A percentile compares a stretch with the other conserved stretches of the same genome.
These are phyloP conservation scores for Hyphopichia buzzinii DNA, from an alignment of 1,139 yeast genomes.

Conservation along the genomic window DNA sequence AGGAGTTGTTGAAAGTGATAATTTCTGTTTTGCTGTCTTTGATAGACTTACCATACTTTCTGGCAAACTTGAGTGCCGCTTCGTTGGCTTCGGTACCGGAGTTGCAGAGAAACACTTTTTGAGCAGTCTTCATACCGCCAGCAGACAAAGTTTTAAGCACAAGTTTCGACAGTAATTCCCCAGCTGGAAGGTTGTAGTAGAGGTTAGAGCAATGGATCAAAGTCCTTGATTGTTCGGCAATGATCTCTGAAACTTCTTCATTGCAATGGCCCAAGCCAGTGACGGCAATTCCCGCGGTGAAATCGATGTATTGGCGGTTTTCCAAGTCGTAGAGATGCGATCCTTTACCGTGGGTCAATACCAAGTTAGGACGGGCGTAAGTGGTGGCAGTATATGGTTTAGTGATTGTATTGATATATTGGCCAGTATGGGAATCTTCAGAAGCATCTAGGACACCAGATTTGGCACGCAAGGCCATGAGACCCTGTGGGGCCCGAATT, in stretches of 20 bases:
- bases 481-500: no score
- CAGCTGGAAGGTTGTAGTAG: slow-evolving; percentile 81
- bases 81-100: slow-evolving; percentile 97
- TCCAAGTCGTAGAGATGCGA: slow-evolving; percentile 75
- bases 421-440: slow-evolving; percentile 23
- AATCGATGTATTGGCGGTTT: slow-evolving; percentile 77
- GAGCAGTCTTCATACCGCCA: slow-evolving; percentile 80
- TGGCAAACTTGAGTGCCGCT: slow-evolving; percentile 93
- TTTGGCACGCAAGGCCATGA: not conserved
- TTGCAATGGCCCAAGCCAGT: slow-evolving; percentile 91
- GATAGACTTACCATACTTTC: slow-evolving; percentile 69
- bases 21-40: slow-evolving; percentile 64
- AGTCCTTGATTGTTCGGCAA: slow-evolving; percentile 68
- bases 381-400: slow-evolving; percentile 74
- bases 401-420: slow-evolving; percentile 34
- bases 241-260: slow-evolving; percentile 65
- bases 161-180: slow-evolving; percentile 69
- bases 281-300: slow-evolving; percentile 95
- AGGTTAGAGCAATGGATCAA: slow-evolving; percentile 84
- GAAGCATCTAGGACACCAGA: slow-evolving; percentile 13
- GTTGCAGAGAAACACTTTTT: slow-evolving; percentile 83
- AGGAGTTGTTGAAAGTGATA: slow-evolving; percentile 81
- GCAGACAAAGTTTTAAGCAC: slow-evolving; percentile 64
- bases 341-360: slow-evolving; percentile 71
- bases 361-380: slow-evolving; percentile 74